These are phyloP conservation scores for Trichoderma cornu-damae DNA, from an alignment of 2,329 filamentous ascomycete species.

Conservation along the genomic window DNA sequence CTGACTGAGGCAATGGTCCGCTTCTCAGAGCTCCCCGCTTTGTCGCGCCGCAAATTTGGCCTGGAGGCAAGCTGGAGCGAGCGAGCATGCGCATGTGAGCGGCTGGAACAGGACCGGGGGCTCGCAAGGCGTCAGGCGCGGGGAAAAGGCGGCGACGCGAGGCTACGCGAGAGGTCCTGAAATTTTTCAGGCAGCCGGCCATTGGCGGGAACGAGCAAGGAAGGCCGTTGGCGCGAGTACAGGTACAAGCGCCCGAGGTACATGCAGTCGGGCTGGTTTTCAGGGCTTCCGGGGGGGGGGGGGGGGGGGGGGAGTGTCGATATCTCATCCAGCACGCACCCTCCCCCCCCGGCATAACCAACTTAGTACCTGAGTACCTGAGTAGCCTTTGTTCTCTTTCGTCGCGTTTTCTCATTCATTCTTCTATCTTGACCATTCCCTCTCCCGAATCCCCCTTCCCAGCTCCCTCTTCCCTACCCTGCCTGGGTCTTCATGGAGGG, in stretches of 20 bases:
- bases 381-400: slow-evolving; percentile 12
- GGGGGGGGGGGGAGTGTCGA: slow-evolving; percentile 11
- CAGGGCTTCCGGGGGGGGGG: neutral
- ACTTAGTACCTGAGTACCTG: too few species aligned
- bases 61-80: neutral
- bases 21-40: slow-evolving; percentile 10
- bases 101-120: slow-evolving; percentile 4
- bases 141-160: slow-evolving; percentile 15
- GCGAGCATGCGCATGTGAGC: slow-evolving; percentile 15
- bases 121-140: slow-evolving; percentile 14
- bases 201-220: slow-evolving; percentile 11
- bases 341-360: slow-evolving; percentile 11
- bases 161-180: slow-evolving; percentile 19
- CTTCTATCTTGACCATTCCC: neutral
- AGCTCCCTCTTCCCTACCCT: neutral
- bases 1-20: slow-evolving; percentile 15
- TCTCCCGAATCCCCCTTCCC: neutral
- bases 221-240: neutral
- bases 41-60: slow-evolving; percentile 3
- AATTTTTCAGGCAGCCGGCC: slow-evolving; percentile 3
- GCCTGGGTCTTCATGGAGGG: neutral
- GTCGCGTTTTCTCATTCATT: neutral
- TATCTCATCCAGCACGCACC: neutral
- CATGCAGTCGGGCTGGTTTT: too few species aligned
- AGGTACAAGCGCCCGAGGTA: neutral